Evolutionary conservation across 257 asterid genomes (phyloP).

Genomic region (Salvia rosmarinus): DNA sequence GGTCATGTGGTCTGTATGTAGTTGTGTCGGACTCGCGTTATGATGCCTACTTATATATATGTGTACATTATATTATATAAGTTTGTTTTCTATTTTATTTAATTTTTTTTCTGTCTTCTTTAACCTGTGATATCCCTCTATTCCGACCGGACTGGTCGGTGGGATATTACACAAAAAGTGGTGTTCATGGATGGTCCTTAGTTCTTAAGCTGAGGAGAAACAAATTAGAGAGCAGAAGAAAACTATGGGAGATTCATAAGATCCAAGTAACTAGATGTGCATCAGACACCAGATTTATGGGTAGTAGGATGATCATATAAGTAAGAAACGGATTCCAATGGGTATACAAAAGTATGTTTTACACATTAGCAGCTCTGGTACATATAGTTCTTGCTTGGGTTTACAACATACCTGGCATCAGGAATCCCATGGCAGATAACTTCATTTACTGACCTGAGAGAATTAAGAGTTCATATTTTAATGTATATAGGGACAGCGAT

Average conservation of each 20-base stretch:
- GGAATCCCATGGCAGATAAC: slow-evolving; percentile 99
- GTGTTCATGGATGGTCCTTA: neutral
- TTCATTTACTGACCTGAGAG: slow-evolving; percentile 92
- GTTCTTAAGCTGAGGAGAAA: slow-evolving; percentile 6
- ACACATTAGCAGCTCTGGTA: neutral
- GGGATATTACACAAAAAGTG: no score
- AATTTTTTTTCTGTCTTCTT: no score
- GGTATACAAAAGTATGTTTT: neutral
- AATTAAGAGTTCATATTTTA: slow-evolving; percentile 27
- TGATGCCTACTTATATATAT: no score
- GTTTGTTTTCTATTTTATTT: no score
- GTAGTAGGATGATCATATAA: slow-evolving; percentile 9
- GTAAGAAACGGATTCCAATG: slow-evolving; percentile 10
- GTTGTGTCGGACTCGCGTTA: no score
- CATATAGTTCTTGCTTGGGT: slow-evolving; percentile 21
- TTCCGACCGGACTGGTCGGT: no score
- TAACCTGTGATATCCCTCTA: no score
- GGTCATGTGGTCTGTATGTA: no score
- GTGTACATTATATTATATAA: no score
- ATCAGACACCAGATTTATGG: neutral
- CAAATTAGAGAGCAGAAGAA: neutral
- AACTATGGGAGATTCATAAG: neutral
- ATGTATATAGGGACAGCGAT: slow-evolving; percentile 25
- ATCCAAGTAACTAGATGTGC: neutral
- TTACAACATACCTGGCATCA: slow-evolving; percentile 80